Conservation (phyloP, 2,329 filamentous ascomycete species). For the Diaporthe ampelina region DNA sequence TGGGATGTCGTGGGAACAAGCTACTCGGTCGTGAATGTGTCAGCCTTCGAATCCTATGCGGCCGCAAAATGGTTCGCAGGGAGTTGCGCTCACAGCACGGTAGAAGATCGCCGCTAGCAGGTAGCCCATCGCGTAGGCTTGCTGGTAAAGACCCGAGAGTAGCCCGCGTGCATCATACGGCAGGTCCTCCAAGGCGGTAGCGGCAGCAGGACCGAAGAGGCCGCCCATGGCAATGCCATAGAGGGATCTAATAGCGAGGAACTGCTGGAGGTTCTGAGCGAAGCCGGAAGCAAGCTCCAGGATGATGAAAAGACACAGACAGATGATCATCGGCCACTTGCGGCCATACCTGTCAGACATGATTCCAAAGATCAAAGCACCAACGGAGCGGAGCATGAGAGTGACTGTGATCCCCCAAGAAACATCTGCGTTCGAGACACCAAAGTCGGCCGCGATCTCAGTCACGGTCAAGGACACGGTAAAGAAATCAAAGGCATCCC, state of each 20-base stretch:
- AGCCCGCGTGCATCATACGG: conserved; percentile 77
- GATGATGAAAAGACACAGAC: conserved; percentile 17
- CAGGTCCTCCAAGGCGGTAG: conserved; percentile 82
- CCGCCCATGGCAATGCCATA: conserved; percentile 89
- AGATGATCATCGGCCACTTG: conserved; percentile 42
- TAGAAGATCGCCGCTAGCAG: conserved; percentile 70
- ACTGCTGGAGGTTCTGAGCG: conserved; percentile 75
- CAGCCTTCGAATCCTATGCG: not conserved
- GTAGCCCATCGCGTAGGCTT: conserved; percentile 79
- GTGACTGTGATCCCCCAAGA: conserved; percentile 58
- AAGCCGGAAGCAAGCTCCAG: conserved; percentile 66
- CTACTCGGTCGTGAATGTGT: not conserved
- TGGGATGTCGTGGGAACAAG: conserved; percentile 83
- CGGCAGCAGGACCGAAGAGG: conserved; percentile 82
- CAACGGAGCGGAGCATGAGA: conserved; percentile 53
- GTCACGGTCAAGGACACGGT: conserved; percentile 57
- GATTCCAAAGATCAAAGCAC: conserved; percentile 48
- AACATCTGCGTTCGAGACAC: conserved; percentile 53
- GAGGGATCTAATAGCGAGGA: conserved; percentile 80
- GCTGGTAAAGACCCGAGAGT: conserved; percentile 81
- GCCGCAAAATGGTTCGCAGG: fast-evolving
- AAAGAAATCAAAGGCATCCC: conserved; percentile 60
- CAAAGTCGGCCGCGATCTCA: conserved; percentile 54
- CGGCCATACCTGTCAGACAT: conserved; percentile 49
- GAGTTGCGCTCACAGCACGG: conserved; percentile 56